A percentile compares a stretch with the other conserved stretches of the same genome.
Conservation (phyloP, 23 red algal species). For the Gracilaria vermiculophylla region DNA sequence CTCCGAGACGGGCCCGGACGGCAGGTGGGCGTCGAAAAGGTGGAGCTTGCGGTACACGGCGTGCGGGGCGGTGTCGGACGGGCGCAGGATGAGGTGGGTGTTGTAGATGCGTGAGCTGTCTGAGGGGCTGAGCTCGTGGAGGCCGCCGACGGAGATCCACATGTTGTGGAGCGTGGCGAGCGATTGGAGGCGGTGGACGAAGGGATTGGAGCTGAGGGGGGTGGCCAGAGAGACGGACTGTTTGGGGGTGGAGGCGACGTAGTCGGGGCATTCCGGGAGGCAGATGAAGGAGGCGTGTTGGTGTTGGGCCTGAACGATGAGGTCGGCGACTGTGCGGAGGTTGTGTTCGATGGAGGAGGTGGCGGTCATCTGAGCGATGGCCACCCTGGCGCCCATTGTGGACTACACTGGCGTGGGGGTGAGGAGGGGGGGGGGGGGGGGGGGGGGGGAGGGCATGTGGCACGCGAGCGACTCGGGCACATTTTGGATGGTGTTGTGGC, state of each 20-base stretch:
- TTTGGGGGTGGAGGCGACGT: neutral
- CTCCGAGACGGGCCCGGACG: slow-evolving; percentile 39
- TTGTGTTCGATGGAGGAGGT: slow-evolving; percentile 46
- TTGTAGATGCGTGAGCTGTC: slow-evolving; percentile 49
- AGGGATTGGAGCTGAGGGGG: slow-evolving; percentile 43
- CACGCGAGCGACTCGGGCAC: too few relatives aligned
- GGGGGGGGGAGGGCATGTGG: too few relatives aligned
- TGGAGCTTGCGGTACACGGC: slow-evolving; percentile 79
- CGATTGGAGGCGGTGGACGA: slow-evolving; percentile 37
- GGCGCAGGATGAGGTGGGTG: slow-evolving; percentile 46
- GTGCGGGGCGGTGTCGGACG: neutral
- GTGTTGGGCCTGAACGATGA: neutral
- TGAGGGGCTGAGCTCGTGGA: slow-evolving; percentile 47
- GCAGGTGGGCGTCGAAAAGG: slow-evolving; percentile 47
- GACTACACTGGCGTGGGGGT: too few relatives aligned
- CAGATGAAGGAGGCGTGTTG: slow-evolving; percentile 34
- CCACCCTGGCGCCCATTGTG: neutral
- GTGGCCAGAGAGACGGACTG: slow-evolving; percentile 33
- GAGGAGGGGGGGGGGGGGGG: too few relatives aligned
- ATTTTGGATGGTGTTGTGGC: too few relatives aligned
- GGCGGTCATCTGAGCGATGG: slow-evolving; percentile 31
- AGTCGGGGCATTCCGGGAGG: slow-evolving; percentile 76
- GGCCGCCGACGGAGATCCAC: slow-evolving; percentile 69
- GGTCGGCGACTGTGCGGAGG: neutral
- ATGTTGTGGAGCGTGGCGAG: slow-evolving; percentile 60